Evolutionary conservation across 352 stramenopile genomes (phyloP).

Genomic region (Paralagenidium karlingii): DNA sequence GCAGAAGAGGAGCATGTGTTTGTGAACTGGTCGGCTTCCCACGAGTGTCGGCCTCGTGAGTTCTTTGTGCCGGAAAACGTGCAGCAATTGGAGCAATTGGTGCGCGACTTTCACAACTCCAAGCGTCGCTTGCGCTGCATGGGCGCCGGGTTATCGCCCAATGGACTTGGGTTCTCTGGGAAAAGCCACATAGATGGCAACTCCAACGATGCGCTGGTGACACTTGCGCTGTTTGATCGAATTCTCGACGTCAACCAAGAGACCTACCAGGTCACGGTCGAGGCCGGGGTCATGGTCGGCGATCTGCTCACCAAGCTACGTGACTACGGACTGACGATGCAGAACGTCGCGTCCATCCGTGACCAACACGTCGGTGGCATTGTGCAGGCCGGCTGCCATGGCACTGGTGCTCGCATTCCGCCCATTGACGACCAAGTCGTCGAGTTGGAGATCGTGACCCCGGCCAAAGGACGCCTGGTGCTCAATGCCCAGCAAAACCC

Average conservation of each 20-base stretch:
- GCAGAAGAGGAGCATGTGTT: slow-evolving; percentile 45
- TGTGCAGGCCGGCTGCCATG: slow-evolving; percentile 91
- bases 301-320: slow-evolving; percentile 66
- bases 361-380: slow-evolving; percentile 97
- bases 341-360: slow-evolving; percentile 97
- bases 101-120: slow-evolving; percentile 41
- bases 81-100: slow-evolving; percentile 49
- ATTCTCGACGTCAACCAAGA: slow-evolving; percentile 85
- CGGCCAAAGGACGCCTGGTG: slow-evolving; percentile 82
- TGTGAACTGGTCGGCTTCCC: slow-evolving; percentile 73
- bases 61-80: slow-evolving; percentile 62
- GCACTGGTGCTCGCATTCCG: slow-evolving; percentile 89
- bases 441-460: slow-evolving; percentile 93
- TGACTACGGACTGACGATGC: slow-evolving; percentile 88
- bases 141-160: slow-evolving; percentile 94
- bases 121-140: slow-evolving; percentile 86
- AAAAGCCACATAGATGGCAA: slow-evolving; percentile 7
- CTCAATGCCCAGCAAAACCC: slow-evolving; percentile 70
- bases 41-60: slow-evolving; percentile 48
- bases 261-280: slow-evolving; percentile 88
- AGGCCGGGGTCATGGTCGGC: slow-evolving; percentile 60
- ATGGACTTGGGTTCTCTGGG: slow-evolving; percentile 87
- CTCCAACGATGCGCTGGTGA: slow-evolving; percentile 74
- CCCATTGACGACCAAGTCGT: slow-evolving; percentile 97
- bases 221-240: slow-evolving; percentile 87